These are phyloP conservation scores for Inosperma sp. DNA, from an alignment of 768 basidiomycete species.

Conservation along the genomic window DNA sequence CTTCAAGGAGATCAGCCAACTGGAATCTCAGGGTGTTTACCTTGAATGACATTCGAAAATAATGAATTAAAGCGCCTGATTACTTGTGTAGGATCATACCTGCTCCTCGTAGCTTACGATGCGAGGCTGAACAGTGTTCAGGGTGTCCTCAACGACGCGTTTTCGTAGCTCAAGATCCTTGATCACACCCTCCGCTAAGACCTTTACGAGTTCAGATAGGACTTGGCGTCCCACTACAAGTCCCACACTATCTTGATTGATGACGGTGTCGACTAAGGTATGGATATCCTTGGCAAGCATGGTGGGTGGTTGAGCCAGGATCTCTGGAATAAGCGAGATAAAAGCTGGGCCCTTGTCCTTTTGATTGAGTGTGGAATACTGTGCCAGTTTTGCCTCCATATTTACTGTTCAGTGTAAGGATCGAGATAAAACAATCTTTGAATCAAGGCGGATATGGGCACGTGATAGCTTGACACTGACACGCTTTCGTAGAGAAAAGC, in stretches of 20 bases:
- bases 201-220: slow-evolving; percentile 76
- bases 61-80: not conserved
- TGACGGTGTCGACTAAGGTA: slow-evolving; percentile 70
- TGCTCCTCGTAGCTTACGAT: slow-evolving; percentile 95
- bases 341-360: slow-evolving; percentile 83
- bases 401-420: slow-evolving; percentile 1
- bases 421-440: not conserved
- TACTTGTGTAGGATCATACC: slow-evolving; percentile 38
- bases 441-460: not conserved
- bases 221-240: slow-evolving; percentile 88
- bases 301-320: slow-evolving; percentile 50
- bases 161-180: slow-evolving; percentile 56
- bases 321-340: slow-evolving; percentile 60
- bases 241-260: slow-evolving; percentile 76
- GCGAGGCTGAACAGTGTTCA: slow-evolving; percentile 66
- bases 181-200: slow-evolving; percentile 53
- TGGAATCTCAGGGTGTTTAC: slow-evolving; percentile 79
- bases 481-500: too few relatives aligned
- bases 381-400: slow-evolving; percentile 66
- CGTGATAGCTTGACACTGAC: too few relatives aligned
- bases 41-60: slow-evolving; percentile 36
- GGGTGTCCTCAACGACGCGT: slow-evolving; percentile 69
- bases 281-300: slow-evolving; percentile 55
- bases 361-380: slow-evolving; percentile 61
- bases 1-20: slow-evolving; percentile 85